These are phyloP conservation scores for Phylloporus scabripes DNA, from an alignment of 768 basidiomycete species.

Conservation along the genomic window DNA sequence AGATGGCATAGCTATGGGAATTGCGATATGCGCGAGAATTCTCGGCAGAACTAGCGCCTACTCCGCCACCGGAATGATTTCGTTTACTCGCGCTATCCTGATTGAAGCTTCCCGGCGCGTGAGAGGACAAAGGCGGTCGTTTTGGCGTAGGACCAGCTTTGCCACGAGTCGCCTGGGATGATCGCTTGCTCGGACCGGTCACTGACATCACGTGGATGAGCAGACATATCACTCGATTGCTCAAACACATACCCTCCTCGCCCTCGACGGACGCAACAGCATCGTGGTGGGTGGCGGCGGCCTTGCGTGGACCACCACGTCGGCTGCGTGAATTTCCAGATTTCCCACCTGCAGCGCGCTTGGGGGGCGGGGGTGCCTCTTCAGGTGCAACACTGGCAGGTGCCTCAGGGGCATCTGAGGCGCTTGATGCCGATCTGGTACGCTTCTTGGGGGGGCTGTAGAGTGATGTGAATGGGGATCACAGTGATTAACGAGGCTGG, in stretches of 20 bases:
- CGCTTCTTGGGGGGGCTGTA: slow-evolving; percentile 58
- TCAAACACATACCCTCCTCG: slow-evolving; percentile 54
- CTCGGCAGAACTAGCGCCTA: slow-evolving; percentile 39
- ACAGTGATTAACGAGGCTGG: neutral
- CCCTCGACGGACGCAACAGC: slow-evolving; percentile 38
- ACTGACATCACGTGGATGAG: slow-evolving; percentile 36
- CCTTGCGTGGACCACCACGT: slow-evolving; percentile 29
- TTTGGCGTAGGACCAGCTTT: slow-evolving; percentile 26
- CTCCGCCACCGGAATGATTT: slow-evolving; percentile 36
- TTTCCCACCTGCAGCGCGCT: slow-evolving; percentile 24
- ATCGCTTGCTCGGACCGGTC: slow-evolving; percentile 30
- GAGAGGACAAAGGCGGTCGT: slow-evolving; percentile 28
- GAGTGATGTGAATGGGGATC: slow-evolving; percentile 6
- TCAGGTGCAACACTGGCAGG: slow-evolving; percentile 35
- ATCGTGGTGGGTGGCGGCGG: slow-evolving; percentile 19
- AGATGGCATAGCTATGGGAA: slow-evolving; percentile 73
- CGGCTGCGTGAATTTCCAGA: slow-evolving; percentile 27
- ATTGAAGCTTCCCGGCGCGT: slow-evolving; percentile 26
- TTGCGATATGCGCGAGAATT: slow-evolving; percentile 66
- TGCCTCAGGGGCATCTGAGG: slow-evolving; percentile 51
- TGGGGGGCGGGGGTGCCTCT: slow-evolving; percentile 37
- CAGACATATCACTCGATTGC: slow-evolving; percentile 10
- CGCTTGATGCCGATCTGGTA: slow-evolving; percentile 68
- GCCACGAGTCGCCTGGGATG: slow-evolving; percentile 39
- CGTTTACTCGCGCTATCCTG: slow-evolving; percentile 49